Conservation (phyloP, 108 stramenopile genomes). For the Stephanodiscus triporus region DNA sequence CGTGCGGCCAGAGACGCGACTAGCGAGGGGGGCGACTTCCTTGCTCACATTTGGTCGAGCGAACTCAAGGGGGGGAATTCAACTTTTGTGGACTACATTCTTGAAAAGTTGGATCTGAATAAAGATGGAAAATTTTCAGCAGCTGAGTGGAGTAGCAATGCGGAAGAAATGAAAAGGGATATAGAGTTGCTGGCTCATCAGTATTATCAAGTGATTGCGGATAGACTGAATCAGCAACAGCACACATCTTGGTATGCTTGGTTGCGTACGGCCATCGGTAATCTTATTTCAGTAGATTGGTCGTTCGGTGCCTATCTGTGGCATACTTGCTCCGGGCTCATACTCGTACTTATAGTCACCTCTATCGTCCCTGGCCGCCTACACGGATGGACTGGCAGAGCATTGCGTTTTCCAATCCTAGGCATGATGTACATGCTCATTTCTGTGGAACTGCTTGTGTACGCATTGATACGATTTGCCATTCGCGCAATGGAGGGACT, state of each 20-base stretch:
- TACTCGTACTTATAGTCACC: slow-evolving; percentile 51
- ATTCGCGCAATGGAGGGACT: slow-evolving; percentile 67
- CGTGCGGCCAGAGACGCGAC: slow-evolving; percentile 34
- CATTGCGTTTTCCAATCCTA: slow-evolving; percentile 83
- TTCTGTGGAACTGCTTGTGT: slow-evolving; percentile 70
- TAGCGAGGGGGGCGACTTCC: slow-evolving; percentile 40
- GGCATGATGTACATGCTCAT: slow-evolving; percentile 74
- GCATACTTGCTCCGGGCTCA: slow-evolving; percentile 70
- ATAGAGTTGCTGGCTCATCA: slow-evolving; percentile 30
- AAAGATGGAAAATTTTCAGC: slow-evolving; percentile 11
- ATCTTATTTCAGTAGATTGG: slow-evolving; percentile 69
- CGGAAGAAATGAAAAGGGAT: slow-evolving; percentile 30
- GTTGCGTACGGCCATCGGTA: slow-evolving; percentile 46
- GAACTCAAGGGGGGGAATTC: slow-evolving; percentile 41
- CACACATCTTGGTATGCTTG: slow-evolving; percentile 41
- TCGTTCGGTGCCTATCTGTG: slow-evolving; percentile 72
- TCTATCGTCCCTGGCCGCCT: slow-evolving; percentile 75
- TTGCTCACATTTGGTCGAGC: slow-evolving; percentile 22
- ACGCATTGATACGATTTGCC: slow-evolving; percentile 66
- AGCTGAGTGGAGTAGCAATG: slow-evolving; percentile 24
- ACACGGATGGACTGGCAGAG: slow-evolving; percentile 66
- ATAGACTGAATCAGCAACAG: slow-evolving; percentile 20
- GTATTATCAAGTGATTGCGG: slow-evolving; percentile 30
- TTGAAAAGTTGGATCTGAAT: slow-evolving; percentile 20
- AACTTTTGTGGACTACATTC: slow-evolving; percentile 26